A percentile compares a stretch with the other conserved stretches of the same genome.
phyloP scores from a whole-genome alignment of 192 early-diverging fungal genomes.

The Spinellus fusiger region DNA sequence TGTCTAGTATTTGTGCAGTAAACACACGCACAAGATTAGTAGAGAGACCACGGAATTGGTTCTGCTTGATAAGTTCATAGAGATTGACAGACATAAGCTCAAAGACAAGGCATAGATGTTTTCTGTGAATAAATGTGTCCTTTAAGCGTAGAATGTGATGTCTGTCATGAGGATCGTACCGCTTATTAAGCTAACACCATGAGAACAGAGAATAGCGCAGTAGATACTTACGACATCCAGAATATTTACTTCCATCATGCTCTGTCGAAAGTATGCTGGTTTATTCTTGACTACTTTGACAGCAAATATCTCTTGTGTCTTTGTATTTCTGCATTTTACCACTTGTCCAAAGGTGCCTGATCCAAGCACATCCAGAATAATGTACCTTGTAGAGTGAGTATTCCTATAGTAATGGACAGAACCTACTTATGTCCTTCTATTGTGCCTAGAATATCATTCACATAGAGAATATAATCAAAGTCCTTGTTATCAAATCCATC shows the following conservation, averaged over 20 bases:
- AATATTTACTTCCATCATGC: conserved; percentile 94
- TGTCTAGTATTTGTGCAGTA: conserved; percentile 89
- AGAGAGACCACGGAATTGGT: conserved; percentile 90
- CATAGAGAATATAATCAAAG: conserved; percentile 95
- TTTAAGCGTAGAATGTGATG: conserved; percentile 86
- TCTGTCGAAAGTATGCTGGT: conserved; percentile 95
- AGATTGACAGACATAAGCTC: conserved; percentile 95
- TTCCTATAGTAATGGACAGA: neutral
- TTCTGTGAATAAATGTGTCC: conserved; percentile 89
- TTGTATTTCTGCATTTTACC: conserved; percentile 90
- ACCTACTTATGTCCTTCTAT: conserved; percentile 81
- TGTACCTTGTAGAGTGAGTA: conserved; percentile 48
- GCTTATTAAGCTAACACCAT: conserved; percentile 68
- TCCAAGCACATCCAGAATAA: conserved; percentile 90
- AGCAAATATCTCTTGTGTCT: conserved; percentile 86
- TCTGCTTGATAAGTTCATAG: conserved; percentile 97
- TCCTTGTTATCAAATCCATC: conserved; percentile 95
- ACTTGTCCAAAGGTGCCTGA: conserved; percentile 99
- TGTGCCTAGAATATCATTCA: conserved; percentile 89
- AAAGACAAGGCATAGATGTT: conserved; percentile 95
- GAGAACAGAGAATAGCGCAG: neutral
- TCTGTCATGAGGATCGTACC: conserved; percentile 80
- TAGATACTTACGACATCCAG: conserved; percentile 76
- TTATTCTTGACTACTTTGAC: conserved; percentile 99
- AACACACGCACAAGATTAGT: conserved; percentile 92